Evolutionary conservation across 106 monocot genomes (phyloP).

Genomic region (Ottelia alismoides): DNA sequence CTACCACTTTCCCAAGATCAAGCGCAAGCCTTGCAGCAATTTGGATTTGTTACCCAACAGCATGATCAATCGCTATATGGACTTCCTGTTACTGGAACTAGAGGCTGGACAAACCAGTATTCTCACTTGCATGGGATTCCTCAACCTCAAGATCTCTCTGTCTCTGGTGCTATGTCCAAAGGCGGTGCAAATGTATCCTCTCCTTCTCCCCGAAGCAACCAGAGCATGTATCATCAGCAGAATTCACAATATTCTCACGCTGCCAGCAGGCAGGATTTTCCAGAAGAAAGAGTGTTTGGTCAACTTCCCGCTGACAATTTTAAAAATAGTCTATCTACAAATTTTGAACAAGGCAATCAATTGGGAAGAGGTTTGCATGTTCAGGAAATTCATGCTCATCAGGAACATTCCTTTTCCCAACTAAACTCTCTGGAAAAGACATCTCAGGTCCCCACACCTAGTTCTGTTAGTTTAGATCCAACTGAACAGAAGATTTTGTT

Average conservation of each 20-base stretch:
- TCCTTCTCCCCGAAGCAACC: conserved; percentile 29
- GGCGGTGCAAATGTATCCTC: conserved; percentile 11
- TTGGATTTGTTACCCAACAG: conserved; percentile 19
- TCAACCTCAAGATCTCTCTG: conserved; percentile 27
- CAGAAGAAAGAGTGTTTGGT: conserved; percentile 21
- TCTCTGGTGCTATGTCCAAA: conserved; percentile 18
- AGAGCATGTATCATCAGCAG: conserved; percentile 13
- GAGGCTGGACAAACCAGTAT: conserved; percentile 11
- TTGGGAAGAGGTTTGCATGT: conserved; percentile 14
- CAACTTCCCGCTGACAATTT: conserved; percentile 20
- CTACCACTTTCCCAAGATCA: conserved; percentile 30
- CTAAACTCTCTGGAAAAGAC: conserved; percentile 24
- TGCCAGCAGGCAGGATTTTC: conserved; percentile 19
- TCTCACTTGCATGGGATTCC: conserved; percentile 22
- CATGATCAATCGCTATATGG: conserved; percentile 44
- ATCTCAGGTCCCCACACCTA: conserved; percentile 18
- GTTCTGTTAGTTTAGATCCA: conserved; percentile 60
- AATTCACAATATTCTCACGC: conserved; percentile 7
- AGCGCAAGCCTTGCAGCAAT: conserved; percentile 19
- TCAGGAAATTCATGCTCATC: conserved; percentile 26
- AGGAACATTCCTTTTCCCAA: conserved; percentile 11
- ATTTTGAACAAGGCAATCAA: conserved; percentile 24
- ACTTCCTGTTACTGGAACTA: conserved; percentile 24
- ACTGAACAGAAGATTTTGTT: conserved; percentile 78
- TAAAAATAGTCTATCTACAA: conserved; percentile 19